Evolutionary conservation across 768 basidiomycete genomes (phyloP), one percentile per base, ranked within the genome.

Genomic region (Mycena latifolia): DNA sequence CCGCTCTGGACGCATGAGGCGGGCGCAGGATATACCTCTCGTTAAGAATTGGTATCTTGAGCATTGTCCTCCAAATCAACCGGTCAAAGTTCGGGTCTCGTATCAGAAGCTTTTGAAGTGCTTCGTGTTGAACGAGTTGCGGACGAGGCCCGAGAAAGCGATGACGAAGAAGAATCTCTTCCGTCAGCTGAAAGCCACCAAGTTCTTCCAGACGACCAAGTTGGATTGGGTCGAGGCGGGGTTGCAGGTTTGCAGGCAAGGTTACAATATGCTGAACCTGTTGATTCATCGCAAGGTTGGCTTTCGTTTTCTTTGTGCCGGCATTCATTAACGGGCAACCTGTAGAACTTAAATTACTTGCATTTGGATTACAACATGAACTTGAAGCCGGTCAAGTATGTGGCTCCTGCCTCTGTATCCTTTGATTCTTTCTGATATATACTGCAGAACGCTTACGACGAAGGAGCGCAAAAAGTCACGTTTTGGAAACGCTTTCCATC

Each of bases 381-480:
- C 79, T 78, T 99, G 84, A 99, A 99, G 83, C 96, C 96, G 17
- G 93, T 94, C 66, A 94, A 94, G 88, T 88, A 74, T 55, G 86
- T 76, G 17, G 8, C 14, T 33, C 20, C 7, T 24, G 11, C 24
- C 6, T 17, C 52, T 48, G 31, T 17, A 15, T 53, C 18, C 15
- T 27, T n/a, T 10, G 39, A 24, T n/a, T 14, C 37, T 53, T 61
- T 20, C 69, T 75, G 63, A 67, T 57, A 45, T n/a, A 48, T 51
- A 39, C 4, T 80, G 71, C 76, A 94, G 92, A 85, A 99, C 98
- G 1, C 82, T 99, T 47, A 99, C 98, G 12, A 99, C 98, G 20
- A 99, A 99, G 79, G 98, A 99, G 80, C 93, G 98, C 55, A 99
- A 99, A 82, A 99, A 99, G 84, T 99, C 98, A 35, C 94, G 98